These are phyloP conservation scores for Tetraselmis chui DNA, from an alignment of 139 green algal species.

Conservation along the genomic window DNA sequence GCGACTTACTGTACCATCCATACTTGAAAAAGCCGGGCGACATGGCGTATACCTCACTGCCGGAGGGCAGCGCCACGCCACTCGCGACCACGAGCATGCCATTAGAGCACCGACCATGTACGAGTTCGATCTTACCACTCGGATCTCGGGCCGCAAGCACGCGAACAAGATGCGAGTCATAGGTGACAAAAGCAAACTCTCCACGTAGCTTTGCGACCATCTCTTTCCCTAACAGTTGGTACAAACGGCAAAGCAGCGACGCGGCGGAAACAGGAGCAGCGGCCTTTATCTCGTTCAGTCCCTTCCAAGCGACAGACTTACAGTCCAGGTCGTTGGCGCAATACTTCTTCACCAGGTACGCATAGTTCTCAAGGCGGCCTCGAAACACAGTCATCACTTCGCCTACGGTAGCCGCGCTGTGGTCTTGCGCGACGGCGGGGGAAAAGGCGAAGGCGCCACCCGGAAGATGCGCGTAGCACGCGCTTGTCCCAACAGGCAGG, in stretches of 20 bases:
- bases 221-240: constrained; percentile 5
- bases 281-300: constrained; percentile 19
- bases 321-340: not conserved
- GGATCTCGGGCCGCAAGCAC: constrained; percentile 12
- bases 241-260: constrained; percentile 18
- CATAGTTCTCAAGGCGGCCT: constrained; percentile 25
- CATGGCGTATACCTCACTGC: constrained; percentile 9
- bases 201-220: constrained; percentile 21
- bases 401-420: not conserved
- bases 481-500: not conserved
- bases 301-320: not conserved
- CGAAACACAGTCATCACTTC: not conserved
- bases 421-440: not conserved
- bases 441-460: not conserved
- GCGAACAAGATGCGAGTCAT: constrained; percentile 14
- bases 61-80: not conserved
- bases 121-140: not conserved
- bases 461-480: not conserved
- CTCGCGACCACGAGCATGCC: constrained; percentile 15
- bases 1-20: constrained; percentile 4
- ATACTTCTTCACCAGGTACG: constrained; percentile 34
- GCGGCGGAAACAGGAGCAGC: constrained; percentile 3
- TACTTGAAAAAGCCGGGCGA: constrained; percentile 16
- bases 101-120: constrained; percentile 9
- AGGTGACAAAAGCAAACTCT: constrained; percentile 19